Conservation (phyloP, 1,139 yeast genomes). For the Saccharomycopsis crataegensis region DNA sequence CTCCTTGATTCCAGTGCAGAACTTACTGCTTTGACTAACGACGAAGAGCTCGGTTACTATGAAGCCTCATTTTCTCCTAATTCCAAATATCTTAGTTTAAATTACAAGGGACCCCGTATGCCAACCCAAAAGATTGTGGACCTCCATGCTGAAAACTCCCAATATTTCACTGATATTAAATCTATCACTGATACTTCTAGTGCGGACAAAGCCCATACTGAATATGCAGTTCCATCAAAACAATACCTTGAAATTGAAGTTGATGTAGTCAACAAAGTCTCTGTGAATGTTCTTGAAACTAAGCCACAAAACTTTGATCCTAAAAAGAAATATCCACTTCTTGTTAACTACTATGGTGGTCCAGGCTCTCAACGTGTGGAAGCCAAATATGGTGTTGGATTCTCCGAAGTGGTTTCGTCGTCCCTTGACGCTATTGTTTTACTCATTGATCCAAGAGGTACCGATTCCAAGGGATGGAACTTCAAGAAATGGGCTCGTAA, state of each 20-base stretch:
- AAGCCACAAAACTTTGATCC: conserved; percentile 65
- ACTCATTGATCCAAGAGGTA: conserved; percentile 90
- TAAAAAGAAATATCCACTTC: conserved; percentile 57
- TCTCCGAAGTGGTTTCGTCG: conserved; percentile 63
- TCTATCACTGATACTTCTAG: conserved; percentile 20
- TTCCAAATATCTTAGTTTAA: conserved; percentile 47
- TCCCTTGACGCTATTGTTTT: conserved; percentile 67
- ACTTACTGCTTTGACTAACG: conserved; percentile 38
- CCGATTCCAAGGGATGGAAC: conserved; percentile 83
- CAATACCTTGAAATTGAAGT: conserved; percentile 42
- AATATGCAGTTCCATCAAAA: conserved; percentile 50
- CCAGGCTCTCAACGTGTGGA: conserved; percentile 81
- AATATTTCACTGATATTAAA: conserved; percentile 3
- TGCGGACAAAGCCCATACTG: conserved; percentile 23
- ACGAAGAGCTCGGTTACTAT: conserved; percentile 48
- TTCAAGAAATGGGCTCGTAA: conserved; percentile 61
- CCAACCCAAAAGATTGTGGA: conserved; percentile 62
- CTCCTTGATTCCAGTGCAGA: conserved; percentile 25
- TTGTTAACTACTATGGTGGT: conserved; percentile 87
- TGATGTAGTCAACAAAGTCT: conserved; percentile 32
- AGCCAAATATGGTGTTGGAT: conserved; percentile 48
- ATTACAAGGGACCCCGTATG: conserved; percentile 55
- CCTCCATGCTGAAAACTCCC: conserved; percentile 23
- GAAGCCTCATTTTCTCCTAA: conserved; percentile 49
- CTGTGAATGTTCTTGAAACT: conserved; percentile 66